These are phyloP conservation scores for Pichia scutulata DNA, from an alignment of 805 yeast genomes.

Conservation along the genomic window DNA sequence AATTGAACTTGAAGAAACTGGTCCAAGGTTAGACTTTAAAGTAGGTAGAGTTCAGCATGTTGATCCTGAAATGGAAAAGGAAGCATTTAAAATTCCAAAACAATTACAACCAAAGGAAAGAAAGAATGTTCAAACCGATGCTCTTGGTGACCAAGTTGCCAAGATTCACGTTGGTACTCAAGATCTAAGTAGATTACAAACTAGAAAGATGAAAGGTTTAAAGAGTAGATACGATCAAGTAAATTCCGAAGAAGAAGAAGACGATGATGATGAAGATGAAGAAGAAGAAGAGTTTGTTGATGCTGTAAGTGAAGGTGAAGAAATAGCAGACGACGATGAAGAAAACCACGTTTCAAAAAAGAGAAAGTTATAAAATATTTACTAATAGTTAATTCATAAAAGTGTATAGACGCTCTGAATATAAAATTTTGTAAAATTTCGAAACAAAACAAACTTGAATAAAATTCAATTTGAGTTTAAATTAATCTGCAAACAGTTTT, in stretches of 20 bases:
- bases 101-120: slow-evolving; percentile 73
- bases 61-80: slow-evolving; percentile 82
- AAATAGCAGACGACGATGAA: slow-evolving; percentile 12
- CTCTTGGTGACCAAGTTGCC: slow-evolving; percentile 94
- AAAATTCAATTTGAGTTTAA: too few relatives aligned
- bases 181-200: slow-evolving; percentile 82
- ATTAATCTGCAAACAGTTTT: neutral
- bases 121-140: slow-evolving; percentile 84
- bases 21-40: slow-evolving; percentile 90
- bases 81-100: slow-evolving; percentile 73
- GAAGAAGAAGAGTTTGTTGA: slow-evolving; percentile 18
- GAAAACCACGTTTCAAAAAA: slow-evolving; percentile 20
- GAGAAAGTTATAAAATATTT: slow-evolving; percentile 15
- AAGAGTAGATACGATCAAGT: slow-evolving; percentile 78
- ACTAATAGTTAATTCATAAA: neutral
- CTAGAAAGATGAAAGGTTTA: slow-evolving; percentile 98
- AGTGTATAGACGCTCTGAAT: neutral
- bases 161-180: slow-evolving; percentile 94
- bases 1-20: slow-evolving; percentile 89
- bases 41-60: slow-evolving; percentile 82
- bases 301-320: slow-evolving; percentile 15
- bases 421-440: neutral
- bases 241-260: slow-evolving; percentile 32
- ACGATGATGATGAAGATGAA: slow-evolving; percentile 13
- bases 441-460: too few relatives aligned